These are phyloP conservation scores for Fusarium sublunatum DNA, from an alignment of 2,329 filamentous ascomycete genomes.

Conservation along the genomic window DNA sequence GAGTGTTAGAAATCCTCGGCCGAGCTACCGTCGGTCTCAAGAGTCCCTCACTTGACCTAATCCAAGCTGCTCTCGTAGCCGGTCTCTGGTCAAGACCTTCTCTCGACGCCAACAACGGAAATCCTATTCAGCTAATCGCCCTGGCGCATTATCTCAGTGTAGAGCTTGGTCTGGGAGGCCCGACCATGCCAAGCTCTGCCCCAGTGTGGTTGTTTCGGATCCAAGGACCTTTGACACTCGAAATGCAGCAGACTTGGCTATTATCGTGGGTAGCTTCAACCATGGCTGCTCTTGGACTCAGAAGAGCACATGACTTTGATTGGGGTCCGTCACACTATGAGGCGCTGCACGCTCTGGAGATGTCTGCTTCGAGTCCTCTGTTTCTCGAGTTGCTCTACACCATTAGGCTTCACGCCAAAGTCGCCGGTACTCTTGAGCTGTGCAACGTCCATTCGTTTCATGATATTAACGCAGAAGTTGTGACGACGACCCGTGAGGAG, in stretches of 20 bases:
- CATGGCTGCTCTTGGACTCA: conserved; percentile 10
- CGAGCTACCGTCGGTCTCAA: conserved; percentile 20
- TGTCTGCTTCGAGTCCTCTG: not conserved
- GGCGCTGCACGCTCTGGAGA: conserved; percentile 14
- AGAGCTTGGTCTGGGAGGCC: conserved; percentile 23
- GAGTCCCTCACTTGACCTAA: conserved; percentile 17
- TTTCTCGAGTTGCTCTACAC: conserved; percentile 27
- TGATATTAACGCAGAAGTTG: conserved; percentile 5
- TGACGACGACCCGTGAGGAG: not conserved
- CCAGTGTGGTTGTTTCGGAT: conserved; percentile 28
- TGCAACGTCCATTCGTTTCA: conserved; percentile 14
- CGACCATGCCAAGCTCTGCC: conserved; percentile 16
- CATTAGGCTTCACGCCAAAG: conserved; percentile 12
- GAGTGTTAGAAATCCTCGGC: conserved; percentile 18
- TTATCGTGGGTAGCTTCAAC: conserved; percentile 20
- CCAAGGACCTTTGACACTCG: conserved; percentile 12
- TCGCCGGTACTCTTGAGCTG: conserved; percentile 6
- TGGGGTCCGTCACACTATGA: conserved; percentile 20
- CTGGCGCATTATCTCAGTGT: conserved; percentile 23
- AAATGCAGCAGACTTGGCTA: conserved; percentile 29
- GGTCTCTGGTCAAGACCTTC: conserved; percentile 22
- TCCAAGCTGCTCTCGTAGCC: conserved; percentile 20
- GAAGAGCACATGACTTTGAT: conserved; percentile 15
- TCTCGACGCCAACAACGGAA: conserved; percentile 15
- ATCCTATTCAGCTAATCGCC: conserved; percentile 4